A percentile compares a stretch with the other conserved stretches of the same genome.
These are phyloP conservation scores for Cephaloascus albidus DNA, from an alignment of 805 yeast genomes.

Conservation along the genomic window DNA sequence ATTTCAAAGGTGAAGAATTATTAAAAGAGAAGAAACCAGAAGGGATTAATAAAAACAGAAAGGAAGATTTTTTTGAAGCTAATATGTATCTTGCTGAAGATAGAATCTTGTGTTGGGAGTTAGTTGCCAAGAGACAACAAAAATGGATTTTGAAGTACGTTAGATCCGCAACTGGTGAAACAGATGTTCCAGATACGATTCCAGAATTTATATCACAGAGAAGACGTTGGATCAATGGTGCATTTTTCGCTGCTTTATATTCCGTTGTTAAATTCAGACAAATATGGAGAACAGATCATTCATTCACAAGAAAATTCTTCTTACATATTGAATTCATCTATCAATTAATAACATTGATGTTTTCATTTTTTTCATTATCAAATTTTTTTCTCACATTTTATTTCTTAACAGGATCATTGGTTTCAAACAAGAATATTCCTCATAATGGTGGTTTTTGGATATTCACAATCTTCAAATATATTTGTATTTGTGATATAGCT, in stretches of 20 bases:
- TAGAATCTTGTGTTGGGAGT: conserved; percentile 92
- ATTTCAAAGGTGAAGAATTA: conserved; percentile 78
- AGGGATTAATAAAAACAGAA: conserved; percentile 18
- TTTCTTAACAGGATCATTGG: conserved; percentile 81
- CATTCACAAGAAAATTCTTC: conserved; percentile 66
- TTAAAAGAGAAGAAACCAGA: conserved; percentile 13
- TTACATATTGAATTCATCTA: conserved; percentile 84
- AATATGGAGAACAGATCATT: conserved; percentile 86
- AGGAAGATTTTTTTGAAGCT: conserved; percentile 82
- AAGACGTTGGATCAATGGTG: conserved; percentile 98
- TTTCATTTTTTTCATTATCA: conserved; percentile 87
- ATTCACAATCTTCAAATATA: conserved; percentile 79
- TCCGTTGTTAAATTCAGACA: conserved; percentile 79
- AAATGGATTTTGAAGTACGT: conserved; percentile 91
- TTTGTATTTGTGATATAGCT: conserved; percentile 72
- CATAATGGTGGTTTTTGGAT: conserved; percentile 73
- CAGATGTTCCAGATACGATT: conserved; percentile 91
- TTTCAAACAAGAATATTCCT: conserved; percentile 33
- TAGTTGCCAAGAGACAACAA: conserved; percentile 75
- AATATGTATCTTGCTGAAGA: conserved; percentile 98
- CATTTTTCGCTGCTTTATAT: conserved; percentile 91
- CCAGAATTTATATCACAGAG: conserved; percentile 95
- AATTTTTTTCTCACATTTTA: conserved; percentile 90
- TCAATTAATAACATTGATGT: conserved; percentile 70
- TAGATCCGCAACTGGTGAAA: conserved; percentile 88